These are phyloP conservation scores for Claviceps sorghi DNA, from an alignment of 2,329 filamentous ascomycete genomes.

Conservation along the genomic window DNA sequence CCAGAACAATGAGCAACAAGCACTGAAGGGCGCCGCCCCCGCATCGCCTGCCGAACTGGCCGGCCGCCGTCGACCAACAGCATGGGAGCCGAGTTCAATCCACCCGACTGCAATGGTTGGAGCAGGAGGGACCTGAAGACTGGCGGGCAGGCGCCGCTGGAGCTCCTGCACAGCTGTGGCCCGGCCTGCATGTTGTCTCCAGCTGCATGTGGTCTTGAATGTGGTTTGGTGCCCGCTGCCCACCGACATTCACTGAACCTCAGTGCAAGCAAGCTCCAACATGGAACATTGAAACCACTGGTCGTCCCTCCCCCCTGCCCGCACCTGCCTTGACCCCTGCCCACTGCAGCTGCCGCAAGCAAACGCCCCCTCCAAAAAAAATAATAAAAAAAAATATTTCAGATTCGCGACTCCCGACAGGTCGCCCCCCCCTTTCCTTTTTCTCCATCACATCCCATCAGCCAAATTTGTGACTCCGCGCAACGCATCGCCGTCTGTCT, in stretches of 20 bases:
- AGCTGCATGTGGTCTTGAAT: too few species aligned
- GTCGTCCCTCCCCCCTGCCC: not conserved
- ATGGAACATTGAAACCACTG: not conserved
- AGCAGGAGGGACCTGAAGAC: not conserved
- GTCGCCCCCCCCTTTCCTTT: conserved; percentile 17
- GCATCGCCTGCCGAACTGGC: not conserved
- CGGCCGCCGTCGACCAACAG: not conserved
- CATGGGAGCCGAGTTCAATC: too few species aligned
- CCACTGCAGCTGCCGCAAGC: conserved; percentile 2
- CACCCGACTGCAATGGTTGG: too few species aligned
- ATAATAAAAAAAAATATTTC: conserved; percentile 33
- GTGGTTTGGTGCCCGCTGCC: too few species aligned
- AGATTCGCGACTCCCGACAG: conserved; percentile 19
- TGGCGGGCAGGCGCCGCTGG: not conserved
- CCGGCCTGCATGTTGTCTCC: too few species aligned
- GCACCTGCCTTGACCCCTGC: conserved; percentile 5
- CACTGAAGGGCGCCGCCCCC: not conserved
- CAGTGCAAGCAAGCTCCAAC: too few species aligned
- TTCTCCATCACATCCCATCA: conserved; percentile 28
- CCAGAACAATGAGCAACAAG: not conserved
- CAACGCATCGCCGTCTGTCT: conserved; percentile 33
- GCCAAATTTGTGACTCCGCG: conserved; percentile 31
- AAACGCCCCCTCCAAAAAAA: conserved; percentile 8
- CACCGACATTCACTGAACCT: too few species aligned
- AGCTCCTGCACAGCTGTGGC: not conserved